Conservation (phyloP, 768 basidiomycete species). For the Amanita fuliginea region DNA sequence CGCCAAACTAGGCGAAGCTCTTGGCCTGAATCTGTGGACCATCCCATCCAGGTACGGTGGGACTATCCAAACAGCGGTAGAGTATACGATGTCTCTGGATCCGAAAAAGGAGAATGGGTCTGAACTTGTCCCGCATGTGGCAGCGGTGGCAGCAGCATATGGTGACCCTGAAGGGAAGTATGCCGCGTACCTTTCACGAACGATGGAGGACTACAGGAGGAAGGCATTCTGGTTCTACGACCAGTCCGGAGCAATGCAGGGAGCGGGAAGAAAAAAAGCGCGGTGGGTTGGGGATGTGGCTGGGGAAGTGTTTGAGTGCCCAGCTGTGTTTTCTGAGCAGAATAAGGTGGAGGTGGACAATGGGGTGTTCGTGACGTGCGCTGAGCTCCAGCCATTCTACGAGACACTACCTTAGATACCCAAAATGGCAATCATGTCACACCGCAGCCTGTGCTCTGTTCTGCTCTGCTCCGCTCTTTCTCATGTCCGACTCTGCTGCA, state of each 20-base stretch:
- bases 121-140: slow-evolving; percentile 48
- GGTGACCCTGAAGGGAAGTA: slow-evolving; percentile 52
- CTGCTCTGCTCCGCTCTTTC: slow-evolving; percentile 6
- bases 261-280: slow-evolving; percentile 30
- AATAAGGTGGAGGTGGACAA: slow-evolving; percentile 28
- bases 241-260: slow-evolving; percentile 41
- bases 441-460: slow-evolving; percentile 7
- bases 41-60: slow-evolving; percentile 35
- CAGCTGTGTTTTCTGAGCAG: slow-evolving; percentile 21
- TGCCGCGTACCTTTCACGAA: slow-evolving; percentile 30
- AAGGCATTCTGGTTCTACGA: slow-evolving; percentile 44
- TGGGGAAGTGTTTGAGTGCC: slow-evolving; percentile 20
- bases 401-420: neutral
- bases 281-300: slow-evolving; percentile 17
- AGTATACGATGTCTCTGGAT: slow-evolving; percentile 41
- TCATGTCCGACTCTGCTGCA: slow-evolving; percentile 68
- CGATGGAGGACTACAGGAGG: slow-evolving; percentile 26
- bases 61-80: slow-evolving; percentile 48
- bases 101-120: slow-evolving; percentile 21
- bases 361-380: slow-evolving; percentile 32
- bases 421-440: slow-evolving; percentile 17
- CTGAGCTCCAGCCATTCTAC: slow-evolving; percentile 28
- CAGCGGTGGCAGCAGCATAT: slow-evolving; percentile 43
- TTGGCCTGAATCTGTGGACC: slow-evolving; percentile 44
- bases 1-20: slow-evolving; percentile 42